Evolutionary conservation across 768 basidiomycete species (phyloP).

Genomic region (Paxillus involutus): DNA sequence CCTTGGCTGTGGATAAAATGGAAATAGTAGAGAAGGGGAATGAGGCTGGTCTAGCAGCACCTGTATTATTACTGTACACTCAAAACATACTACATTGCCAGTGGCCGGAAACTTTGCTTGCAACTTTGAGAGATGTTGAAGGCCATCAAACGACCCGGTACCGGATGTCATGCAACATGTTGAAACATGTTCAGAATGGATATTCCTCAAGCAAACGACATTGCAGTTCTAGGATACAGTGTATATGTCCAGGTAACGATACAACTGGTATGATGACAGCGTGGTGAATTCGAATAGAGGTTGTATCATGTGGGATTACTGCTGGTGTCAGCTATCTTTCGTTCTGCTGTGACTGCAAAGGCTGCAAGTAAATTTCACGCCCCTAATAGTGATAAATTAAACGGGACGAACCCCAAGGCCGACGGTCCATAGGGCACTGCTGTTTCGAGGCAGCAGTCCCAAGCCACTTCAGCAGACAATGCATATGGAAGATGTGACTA

Average conservation of each 20-base stretch:
- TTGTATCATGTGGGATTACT: background rate
- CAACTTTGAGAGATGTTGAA: background rate
- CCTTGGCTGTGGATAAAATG: background rate
- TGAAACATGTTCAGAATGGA: background rate
- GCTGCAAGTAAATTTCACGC: background rate
- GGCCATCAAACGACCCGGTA: background rate
- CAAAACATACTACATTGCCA: constrained; percentile 1
- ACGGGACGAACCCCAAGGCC: constrained; percentile 77
- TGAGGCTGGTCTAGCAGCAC: constrained; percentile 5
- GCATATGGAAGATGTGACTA: constrained; percentile 98
- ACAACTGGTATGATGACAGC: background rate
- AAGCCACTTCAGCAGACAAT: constrained; percentile 96
- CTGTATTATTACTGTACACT: constrained; percentile 31
- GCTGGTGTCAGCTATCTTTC: constrained; percentile 38
- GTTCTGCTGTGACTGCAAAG: constrained; percentile 50
- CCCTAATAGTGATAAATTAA: background rate
- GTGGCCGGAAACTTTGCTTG: background rate
- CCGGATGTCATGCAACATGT: background rate
- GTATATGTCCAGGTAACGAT: background rate
- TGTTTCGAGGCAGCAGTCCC: constrained; percentile 86
- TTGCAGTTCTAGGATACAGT: constrained; percentile 2
- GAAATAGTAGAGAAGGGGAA: constrained; percentile 1
- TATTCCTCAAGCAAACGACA: background rate
- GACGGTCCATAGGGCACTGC: constrained; percentile 98
- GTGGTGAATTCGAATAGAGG: background rate